phyloP scores from a whole-genome alignment of 352 stramenopile species.

The Globisporangium radiosum region DNA sequence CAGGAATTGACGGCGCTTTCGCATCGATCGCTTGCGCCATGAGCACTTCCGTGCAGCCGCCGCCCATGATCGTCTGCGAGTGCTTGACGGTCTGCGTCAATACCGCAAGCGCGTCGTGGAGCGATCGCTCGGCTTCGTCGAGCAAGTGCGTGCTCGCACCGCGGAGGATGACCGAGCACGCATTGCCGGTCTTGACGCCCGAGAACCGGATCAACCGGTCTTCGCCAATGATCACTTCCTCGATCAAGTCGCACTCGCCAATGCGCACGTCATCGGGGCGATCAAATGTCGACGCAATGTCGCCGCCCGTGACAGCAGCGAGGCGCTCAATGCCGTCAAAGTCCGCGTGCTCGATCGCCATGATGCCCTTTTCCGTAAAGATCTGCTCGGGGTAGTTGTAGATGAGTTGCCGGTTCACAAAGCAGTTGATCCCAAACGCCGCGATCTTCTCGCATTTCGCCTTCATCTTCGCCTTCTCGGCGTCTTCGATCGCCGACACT shows the following conservation, averaged over 20 bases:
- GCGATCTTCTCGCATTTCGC: constrained; percentile 98
- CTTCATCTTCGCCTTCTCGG: constrained; percentile 98
- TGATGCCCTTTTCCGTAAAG: constrained; percentile 97
- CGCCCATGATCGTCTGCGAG: constrained; percentile 94
- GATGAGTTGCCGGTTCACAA: constrained; percentile 99
- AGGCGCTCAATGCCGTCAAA: constrained; percentile 99
- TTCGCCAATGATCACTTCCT: constrained; percentile 99
- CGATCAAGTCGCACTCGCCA: constrained; percentile 96
- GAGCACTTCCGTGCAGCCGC: constrained; percentile 95
- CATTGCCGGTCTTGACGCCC: constrained; percentile 94
- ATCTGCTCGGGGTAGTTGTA: constrained; percentile 99
- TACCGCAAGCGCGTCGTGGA: constrained; percentile 98
- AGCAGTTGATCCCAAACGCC: constrained; percentile 97
- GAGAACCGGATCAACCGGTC: constrained; percentile 95
- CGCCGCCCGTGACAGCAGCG: constrained; percentile 92
- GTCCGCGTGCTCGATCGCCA: constrained; percentile 99
- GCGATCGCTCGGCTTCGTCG: constrained; percentile 98
- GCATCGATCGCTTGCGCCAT: constrained; percentile 93
- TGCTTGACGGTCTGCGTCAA: constrained; percentile 96
- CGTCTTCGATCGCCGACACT: constrained; percentile 98
- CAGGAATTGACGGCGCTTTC: constrained; percentile 89
- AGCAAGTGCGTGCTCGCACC: constrained; percentile 94
- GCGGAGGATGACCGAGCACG: constrained; percentile 94
- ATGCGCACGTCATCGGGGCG: constrained; percentile 94
- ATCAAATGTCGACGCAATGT: constrained; percentile 98